Evolutionary conservation across 164 flowering plant genomes (phyloP).

Genomic region (Protea cynaroides): DNA sequence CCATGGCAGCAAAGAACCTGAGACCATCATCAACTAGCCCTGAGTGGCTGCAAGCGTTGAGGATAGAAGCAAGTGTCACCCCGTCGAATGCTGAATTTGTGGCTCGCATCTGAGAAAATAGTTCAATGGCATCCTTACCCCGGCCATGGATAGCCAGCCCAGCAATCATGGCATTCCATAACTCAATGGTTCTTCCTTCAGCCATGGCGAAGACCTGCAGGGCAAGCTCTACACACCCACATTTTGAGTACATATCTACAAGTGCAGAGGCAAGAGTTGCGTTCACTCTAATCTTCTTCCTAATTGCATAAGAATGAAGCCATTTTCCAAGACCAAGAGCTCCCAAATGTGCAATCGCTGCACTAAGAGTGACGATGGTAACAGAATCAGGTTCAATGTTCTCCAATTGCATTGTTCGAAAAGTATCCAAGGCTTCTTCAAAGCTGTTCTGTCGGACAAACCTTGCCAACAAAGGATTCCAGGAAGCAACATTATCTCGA

Average conservation of each 20-base stretch:
- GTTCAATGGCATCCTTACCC: conserved; percentile 12
- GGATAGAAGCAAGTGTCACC: conserved; percentile 16
- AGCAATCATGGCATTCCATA: conserved; percentile 22
- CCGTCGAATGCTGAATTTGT: conserved; percentile 8
- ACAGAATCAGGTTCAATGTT: conserved; percentile 13
- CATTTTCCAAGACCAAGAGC: conserved; percentile 12
- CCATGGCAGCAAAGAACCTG: conserved; percentile 15
- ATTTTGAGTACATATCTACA: conserved; percentile 24
- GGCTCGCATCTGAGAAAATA: conserved; percentile 20
- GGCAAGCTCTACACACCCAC: conserved; percentile 18
- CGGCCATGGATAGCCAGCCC: conserved; percentile 21
- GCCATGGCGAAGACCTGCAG: conserved; percentile 11
- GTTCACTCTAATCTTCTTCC: conserved; percentile 4
- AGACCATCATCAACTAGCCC: conserved; percentile 24
- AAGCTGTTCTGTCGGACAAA: conserved; percentile 9
- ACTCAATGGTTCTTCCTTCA: conserved; percentile 10
- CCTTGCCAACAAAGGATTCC: conserved; percentile 22
- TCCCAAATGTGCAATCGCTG: conserved; percentile 18
- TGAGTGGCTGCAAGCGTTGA: conserved; percentile 24
- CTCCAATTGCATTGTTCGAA: conserved; percentile 11
- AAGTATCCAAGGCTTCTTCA: conserved; percentile 17
- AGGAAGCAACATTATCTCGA: conserved; percentile 14
- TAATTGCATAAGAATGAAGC: conserved; percentile 11
- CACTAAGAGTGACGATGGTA: conserved; percentile 14
- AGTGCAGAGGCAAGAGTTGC: conserved; percentile 22